These are phyloP conservation scores for Candida sp. DNA, from an alignment of 1,139 yeast genomes.

Conservation along the genomic window DNA sequence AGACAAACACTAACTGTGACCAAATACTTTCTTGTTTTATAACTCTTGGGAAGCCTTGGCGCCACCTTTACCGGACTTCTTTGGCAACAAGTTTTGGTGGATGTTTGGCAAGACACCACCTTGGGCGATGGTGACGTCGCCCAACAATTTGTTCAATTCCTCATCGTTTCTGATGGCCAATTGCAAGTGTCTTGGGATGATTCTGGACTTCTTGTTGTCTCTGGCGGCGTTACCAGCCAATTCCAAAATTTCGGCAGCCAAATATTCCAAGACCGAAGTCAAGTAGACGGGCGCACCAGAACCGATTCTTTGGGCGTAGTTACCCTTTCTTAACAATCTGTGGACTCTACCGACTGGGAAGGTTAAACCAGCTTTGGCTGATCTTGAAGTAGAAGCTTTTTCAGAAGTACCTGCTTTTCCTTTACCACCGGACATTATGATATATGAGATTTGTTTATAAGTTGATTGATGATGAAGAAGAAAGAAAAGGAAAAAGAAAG, in stretches of 20 bases:
- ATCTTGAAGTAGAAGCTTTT: constrained; percentile 58
- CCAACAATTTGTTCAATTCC: constrained; percentile 64
- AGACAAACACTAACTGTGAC: not conserved
- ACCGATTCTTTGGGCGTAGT: constrained; percentile 61
- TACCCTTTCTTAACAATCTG: constrained; percentile 58
- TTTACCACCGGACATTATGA: constrained; percentile 55
- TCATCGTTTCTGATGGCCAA: constrained; percentile 60
- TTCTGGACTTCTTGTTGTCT: constrained; percentile 62
- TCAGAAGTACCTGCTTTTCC: constrained; percentile 58
- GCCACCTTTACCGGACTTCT: constrained; percentile 79
- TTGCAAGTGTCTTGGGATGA: constrained; percentile 57
- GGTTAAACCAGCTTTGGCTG: constrained; percentile 57
- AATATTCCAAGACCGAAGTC: constrained; percentile 56
- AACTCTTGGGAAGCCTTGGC: constrained; percentile 84
- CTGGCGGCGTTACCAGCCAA: constrained; percentile 63
- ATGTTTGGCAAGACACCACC: constrained; percentile 99
- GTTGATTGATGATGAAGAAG: constrained; percentile 1
- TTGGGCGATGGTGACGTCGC: constrained; percentile 95
- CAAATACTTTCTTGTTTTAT: not conserved
- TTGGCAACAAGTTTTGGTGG: constrained; percentile 95
- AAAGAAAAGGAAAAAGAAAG: constrained; percentile 8
- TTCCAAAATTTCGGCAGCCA: constrained; percentile 59
- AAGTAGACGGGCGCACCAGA: constrained; percentile 60
- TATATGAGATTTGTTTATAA: constrained; percentile 13
- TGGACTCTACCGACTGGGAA: constrained; percentile 63